These are phyloP conservation scores for Neocallimastix lanati DNA, from an alignment of 192 early-diverging fungal species.

Conservation along the genomic window DNA sequence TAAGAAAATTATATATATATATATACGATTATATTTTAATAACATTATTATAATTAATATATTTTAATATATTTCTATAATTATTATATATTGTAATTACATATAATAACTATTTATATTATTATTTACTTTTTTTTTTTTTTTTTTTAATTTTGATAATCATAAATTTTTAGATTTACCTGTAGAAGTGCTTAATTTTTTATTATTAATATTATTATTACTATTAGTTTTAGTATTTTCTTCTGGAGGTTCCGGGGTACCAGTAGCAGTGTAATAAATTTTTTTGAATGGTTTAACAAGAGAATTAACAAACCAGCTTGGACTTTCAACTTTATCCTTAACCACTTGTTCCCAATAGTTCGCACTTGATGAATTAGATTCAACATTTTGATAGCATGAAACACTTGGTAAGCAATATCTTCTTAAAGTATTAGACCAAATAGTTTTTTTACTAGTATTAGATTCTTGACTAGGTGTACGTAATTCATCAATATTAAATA, in stretches of 20 bases:
- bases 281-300: not conserved
- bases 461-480: not conserved
- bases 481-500: not conserved
- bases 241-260: not conserved
- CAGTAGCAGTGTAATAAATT: not conserved
- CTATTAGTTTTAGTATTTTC: not conserved
- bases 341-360: not conserved
- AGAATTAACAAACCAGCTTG: not conserved
- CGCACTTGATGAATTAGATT: not conserved
- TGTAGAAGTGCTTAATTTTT: too few relatives aligned
- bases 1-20: too few relatives aligned
- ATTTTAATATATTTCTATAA: too few relatives aligned
- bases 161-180: too few relatives aligned
- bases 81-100: too few relatives aligned
- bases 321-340: not conserved
- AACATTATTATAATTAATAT: too few relatives aligned
- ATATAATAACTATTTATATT: too few relatives aligned
- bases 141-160: too few relatives aligned
- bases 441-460: not conserved
- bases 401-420: not conserved
- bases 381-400: not conserved
- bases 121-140: too few relatives aligned
- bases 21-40: too few relatives aligned
- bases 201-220: not conserved
- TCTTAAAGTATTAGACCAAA: not conserved